Evolutionary conservation across 2,329 filamentous ascomycete species (phyloP).

Genomic region (Aspergillus flavus): DNA sequence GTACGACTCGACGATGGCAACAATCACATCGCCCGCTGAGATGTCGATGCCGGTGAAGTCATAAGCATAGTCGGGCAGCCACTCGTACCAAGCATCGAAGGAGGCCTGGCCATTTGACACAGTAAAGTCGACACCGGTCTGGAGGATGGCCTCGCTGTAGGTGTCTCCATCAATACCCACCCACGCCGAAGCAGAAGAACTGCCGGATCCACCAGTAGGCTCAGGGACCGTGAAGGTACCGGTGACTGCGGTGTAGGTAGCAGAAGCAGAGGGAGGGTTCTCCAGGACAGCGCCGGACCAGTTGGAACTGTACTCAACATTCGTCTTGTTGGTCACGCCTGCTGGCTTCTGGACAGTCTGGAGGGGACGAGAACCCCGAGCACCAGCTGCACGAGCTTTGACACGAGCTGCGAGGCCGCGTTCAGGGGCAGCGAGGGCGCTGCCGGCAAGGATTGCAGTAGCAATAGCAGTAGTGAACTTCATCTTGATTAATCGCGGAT

Average conservation of each 20-base stretch:
- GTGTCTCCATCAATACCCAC: conserved; percentile 64
- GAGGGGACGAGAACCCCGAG: conserved; percentile 35
- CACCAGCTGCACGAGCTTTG: conserved; percentile 28
- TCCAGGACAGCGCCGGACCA: conserved; percentile 61
- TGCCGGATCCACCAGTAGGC: not conserved
- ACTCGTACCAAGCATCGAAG: conserved; percentile 63
- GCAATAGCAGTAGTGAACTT: conserved; percentile 48
- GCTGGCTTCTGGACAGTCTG: conserved; percentile 30
- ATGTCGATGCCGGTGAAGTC: conserved; percentile 53
- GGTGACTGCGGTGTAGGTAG: not conserved
- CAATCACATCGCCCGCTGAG: conserved; percentile 47
- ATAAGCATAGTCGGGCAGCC: conserved; percentile 60
- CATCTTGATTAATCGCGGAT: conserved; percentile 40
- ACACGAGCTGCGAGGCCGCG: conserved; percentile 38
- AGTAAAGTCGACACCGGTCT: conserved; percentile 60
- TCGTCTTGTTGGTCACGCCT: conserved; percentile 38
- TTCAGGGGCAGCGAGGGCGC: conserved; percentile 50
- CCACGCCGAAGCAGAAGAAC: conserved; percentile 52
- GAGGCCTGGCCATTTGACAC: conserved; percentile 43
- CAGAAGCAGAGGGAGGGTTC: not conserved
- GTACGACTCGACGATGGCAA: conserved; percentile 44
- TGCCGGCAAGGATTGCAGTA: conserved; percentile 44
- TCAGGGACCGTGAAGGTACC: not conserved
- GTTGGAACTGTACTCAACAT: conserved; percentile 56
- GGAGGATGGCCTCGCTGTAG: conserved; percentile 55